Evolutionary conservation across 1,139 yeast species (phyloP).

Genomic region (Sugiyamaella grinbergsii): DNA sequence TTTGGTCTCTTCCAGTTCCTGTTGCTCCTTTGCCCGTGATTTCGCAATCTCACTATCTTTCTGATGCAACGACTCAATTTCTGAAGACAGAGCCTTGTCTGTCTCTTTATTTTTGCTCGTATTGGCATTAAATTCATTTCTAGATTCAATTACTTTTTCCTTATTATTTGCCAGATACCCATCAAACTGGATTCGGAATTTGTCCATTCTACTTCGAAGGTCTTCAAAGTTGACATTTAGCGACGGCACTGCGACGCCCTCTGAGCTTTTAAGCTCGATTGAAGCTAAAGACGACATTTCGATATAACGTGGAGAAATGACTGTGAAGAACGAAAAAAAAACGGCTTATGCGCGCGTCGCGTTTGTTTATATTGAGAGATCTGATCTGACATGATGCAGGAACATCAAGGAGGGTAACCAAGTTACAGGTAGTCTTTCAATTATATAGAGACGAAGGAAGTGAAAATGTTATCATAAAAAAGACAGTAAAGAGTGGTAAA

Average conservation of each 20-base stretch:
- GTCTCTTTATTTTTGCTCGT: slow-evolving; percentile 32
- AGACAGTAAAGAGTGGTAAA: too few relatives aligned
- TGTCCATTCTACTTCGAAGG: slow-evolving; percentile 34
- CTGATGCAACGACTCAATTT: slow-evolving; percentile 33
- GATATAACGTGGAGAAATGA: too few relatives aligned
- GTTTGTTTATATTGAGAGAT: slow-evolving; percentile 5
- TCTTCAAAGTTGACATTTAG: slow-evolving; percentile 34
- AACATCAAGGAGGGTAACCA: neutral
- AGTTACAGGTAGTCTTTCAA: too few relatives aligned
- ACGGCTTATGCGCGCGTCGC: slow-evolving; percentile 2
- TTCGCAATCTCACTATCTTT: slow-evolving; percentile 32
- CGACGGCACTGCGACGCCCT: slow-evolving; percentile 28
- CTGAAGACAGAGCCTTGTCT: slow-evolving; percentile 30
- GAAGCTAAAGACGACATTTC: slow-evolving; percentile 15
- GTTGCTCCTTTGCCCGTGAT: slow-evolving; percentile 30
- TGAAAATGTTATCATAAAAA: too few relatives aligned
- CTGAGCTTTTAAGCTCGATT: slow-evolving; percentile 6
- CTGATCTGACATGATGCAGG: neutral
- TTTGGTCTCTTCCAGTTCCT: slow-evolving; percentile 33
- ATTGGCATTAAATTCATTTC: slow-evolving; percentile 31
- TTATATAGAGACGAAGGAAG: too few relatives aligned
- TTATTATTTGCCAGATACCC: slow-evolving; percentile 31
- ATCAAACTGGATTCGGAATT: slow-evolving; percentile 35
- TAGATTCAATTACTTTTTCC: slow-evolving; percentile 31
- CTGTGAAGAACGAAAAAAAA: neutral